Conservation (phyloP, 2,329 filamentous ascomycete genomes). For the Anthostomella pinea region DNA sequence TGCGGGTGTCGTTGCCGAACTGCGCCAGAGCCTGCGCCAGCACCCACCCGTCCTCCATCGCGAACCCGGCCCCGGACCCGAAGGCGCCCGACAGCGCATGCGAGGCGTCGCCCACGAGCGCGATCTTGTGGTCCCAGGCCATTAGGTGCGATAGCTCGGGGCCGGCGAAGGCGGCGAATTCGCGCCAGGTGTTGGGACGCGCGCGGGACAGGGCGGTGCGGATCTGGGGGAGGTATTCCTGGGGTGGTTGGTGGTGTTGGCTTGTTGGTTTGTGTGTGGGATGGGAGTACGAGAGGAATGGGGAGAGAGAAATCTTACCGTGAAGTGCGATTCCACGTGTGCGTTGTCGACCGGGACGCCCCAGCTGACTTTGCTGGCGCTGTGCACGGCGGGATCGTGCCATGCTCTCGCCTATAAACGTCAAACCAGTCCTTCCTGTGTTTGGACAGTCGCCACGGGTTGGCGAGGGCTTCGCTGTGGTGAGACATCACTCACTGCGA, state of each 20-base stretch:
- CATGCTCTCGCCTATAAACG: constrained; percentile 17
- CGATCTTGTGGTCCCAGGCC: constrained; percentile 42
- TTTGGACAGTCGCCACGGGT: no score
- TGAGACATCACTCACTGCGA: constrained; percentile 12
- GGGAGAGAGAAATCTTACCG: constrained; percentile 28
- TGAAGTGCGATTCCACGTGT: constrained; percentile 26
- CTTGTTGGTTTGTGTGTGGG: no score
- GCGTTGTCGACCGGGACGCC: constrained; percentile 27
- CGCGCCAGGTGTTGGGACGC: constrained; percentile 40
- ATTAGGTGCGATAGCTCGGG: constrained; percentile 39
- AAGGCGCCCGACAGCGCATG: constrained; percentile 41
- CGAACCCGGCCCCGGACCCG: constrained; percentile 36
- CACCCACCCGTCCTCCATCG: constrained; percentile 33
- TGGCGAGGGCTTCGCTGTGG: not conserved
- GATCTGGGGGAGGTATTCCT: constrained; percentile 42
- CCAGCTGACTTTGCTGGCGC: constrained; percentile 30
- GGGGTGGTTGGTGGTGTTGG: constrained; percentile 9
- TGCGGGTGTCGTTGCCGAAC: constrained; percentile 22
- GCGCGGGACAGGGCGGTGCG: constrained; percentile 37
- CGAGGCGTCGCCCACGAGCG: constrained; percentile 53
- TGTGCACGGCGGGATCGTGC: constrained; percentile 23
- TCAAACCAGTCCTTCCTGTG: not conserved
- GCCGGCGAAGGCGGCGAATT: constrained; percentile 47
- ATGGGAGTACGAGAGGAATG: no score
- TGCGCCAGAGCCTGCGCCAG: constrained; percentile 26